phyloP scores from a whole-genome alignment of 2,329 filamentous ascomycete species.

The Scolecobasidium constrictum region DNA sequence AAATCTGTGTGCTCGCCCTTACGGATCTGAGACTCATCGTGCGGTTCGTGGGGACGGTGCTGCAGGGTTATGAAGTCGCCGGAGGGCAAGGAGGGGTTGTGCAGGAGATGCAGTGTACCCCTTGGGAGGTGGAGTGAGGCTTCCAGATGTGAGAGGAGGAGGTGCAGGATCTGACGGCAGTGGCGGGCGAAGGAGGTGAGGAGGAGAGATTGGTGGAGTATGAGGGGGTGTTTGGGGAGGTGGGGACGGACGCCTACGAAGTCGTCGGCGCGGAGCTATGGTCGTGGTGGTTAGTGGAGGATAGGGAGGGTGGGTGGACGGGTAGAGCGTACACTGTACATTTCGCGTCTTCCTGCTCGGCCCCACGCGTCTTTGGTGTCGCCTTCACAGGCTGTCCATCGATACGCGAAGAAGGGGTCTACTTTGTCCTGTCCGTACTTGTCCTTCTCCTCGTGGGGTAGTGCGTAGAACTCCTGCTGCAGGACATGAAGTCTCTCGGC shows the following conservation, averaged over 20 bases:
- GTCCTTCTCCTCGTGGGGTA: constrained; percentile 8
- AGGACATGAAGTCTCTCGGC: constrained; percentile 2
- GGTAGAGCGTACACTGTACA: constrained; percentile 42
- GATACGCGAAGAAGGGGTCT: constrained; percentile 7
- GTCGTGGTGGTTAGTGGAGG: too few relatives aligned
- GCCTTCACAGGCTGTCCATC: constrained; percentile 8
- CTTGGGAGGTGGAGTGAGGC: neutral
- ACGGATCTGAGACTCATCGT: neutral
- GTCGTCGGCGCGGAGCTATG: constrained; percentile 11
- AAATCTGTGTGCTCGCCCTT: constrained; percentile 24
- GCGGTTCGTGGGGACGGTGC: constrained; percentile 7
- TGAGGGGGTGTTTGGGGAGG: too few relatives aligned
- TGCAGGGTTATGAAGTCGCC: constrained; percentile 10
- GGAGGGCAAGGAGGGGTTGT: constrained; percentile 1
- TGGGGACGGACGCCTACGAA: too few relatives aligned
- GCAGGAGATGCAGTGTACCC: neutral
- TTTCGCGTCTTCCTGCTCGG: constrained; percentile 6
- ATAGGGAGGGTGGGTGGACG: too few relatives aligned
- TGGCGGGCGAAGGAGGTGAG: constrained; percentile 5
- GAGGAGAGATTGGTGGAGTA: constrained; percentile 22
- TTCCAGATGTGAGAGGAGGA: constrained; percentile 4
- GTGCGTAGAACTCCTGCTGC: constrained; percentile 4
- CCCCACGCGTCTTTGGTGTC: constrained; percentile 4
- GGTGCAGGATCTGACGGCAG: constrained; percentile 2
- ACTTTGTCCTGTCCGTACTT: constrained; percentile 1